A percentile compares a stretch with the other conserved stretches of the same genome.
Evolutionary conservation across 257 asterid species (phyloP).

Genomic region (Misopates orontium): DNA sequence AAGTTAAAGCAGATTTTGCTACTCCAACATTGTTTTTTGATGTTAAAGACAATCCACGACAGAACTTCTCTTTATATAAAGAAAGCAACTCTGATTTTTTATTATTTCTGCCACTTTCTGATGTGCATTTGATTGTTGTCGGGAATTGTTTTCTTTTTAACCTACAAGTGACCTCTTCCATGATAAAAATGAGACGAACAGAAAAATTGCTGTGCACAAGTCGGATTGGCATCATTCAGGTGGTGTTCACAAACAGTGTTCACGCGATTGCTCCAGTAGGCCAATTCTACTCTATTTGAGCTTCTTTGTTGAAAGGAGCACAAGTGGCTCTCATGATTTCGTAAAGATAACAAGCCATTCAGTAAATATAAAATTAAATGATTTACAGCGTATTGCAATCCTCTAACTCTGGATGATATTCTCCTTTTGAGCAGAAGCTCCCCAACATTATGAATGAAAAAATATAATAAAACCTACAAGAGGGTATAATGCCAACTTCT

Average conservation of each 20-base stretch:
- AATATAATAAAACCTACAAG: no score
- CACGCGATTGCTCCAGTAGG: neutral
- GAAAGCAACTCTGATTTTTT: neutral
- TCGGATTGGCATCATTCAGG: conserved; percentile 1
- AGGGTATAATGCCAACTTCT: no score
- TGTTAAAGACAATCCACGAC: conserved; percentile 14
- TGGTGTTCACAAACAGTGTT: neutral
- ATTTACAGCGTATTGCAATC: neutral
- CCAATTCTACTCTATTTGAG: neutral
- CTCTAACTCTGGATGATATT: neutral
- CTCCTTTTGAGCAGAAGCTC: no score
- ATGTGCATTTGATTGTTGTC: conserved; percentile 6
- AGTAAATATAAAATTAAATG: neutral
- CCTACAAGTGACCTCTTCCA: neutral
- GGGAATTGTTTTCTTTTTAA: conserved; percentile 1
- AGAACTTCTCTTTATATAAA: conserved; percentile 2
- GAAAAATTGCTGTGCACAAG: neutral
- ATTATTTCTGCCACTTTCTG: no score
- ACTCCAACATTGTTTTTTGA: neutral
- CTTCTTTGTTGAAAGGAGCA: neutral
- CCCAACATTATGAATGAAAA: no score
- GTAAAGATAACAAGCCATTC: neutral
- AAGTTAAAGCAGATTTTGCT: conserved; percentile 4
- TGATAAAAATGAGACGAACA: neutral
- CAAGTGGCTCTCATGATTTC: conserved; percentile 1